Evolutionary conservation across 2,329 filamentous ascomycete genomes (phyloP).

Genomic region (Rachicladosporium sp.): DNA sequence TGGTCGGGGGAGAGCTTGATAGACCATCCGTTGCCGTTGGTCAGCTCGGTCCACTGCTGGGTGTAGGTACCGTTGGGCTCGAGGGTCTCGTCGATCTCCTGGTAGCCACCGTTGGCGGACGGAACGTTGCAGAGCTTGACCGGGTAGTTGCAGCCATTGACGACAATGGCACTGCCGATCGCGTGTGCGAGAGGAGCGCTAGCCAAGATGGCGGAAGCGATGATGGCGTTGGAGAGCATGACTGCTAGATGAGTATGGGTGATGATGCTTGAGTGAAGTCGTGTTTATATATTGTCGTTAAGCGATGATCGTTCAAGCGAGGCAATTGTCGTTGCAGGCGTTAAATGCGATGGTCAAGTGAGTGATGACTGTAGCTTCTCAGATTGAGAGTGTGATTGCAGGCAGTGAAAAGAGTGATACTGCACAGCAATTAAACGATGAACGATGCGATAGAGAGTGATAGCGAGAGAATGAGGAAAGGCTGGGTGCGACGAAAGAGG

Average conservation of each 20-base stretch:
- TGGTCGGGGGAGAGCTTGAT: constrained; percentile 26
- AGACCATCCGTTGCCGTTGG: constrained; percentile 24
- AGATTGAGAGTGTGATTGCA: constrained; percentile 15
- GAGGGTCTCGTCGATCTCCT: constrained; percentile 14
- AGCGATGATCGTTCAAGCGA: neutral
- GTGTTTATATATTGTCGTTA: neutral
- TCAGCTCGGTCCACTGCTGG: constrained; percentile 23
- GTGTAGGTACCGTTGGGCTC: constrained; percentile 17
- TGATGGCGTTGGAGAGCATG: constrained; percentile 9
- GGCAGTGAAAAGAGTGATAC: constrained; percentile 20
- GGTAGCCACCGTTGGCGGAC: constrained; percentile 16
- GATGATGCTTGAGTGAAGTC: constrained; percentile 2
- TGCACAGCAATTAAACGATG: constrained; percentile 23
- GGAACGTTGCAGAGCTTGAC: constrained; percentile 20
- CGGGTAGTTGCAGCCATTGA: constrained; percentile 22
- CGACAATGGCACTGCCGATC: constrained; percentile 18
- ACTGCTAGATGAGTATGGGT: neutral
- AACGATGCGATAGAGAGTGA: constrained; percentile 15
- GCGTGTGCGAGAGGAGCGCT: constrained; percentile 13
- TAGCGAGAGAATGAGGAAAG: constrained; percentile 10
- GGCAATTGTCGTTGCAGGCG: constrained; percentile 4
- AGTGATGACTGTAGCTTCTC: constrained; percentile 13
- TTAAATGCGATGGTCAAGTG: constrained; percentile 9
- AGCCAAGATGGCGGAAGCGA: constrained; percentile 17
- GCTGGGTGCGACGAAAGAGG: constrained; percentile 8